Conservation (phyloP, 31 red algal genomes). For the Pterothamnion heteromorphum region DNA sequence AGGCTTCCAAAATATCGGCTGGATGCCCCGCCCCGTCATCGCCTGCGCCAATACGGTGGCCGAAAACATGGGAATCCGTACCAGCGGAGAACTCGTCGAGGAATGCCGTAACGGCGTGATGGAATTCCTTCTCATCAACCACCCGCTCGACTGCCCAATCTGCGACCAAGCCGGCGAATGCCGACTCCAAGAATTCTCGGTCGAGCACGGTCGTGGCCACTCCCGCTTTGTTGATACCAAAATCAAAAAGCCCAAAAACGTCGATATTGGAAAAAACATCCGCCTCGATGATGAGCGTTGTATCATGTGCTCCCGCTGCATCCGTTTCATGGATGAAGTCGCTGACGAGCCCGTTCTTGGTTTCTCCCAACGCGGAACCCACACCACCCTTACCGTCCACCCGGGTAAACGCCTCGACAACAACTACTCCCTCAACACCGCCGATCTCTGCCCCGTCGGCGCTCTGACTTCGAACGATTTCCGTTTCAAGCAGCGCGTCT, state of each 20-base stretch:
- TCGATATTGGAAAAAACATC: neutral
- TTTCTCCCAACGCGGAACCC: neutral
- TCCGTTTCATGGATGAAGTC: neutral
- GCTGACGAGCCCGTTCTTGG: neutral
- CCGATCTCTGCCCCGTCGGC: slow-evolving; percentile 62
- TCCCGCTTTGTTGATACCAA: neutral
- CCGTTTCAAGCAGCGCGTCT: slow-evolving; percentile 80
- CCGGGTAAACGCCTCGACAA: neutral
- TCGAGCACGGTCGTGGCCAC: neutral
- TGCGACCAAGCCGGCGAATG: neutral
- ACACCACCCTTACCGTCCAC: neutral
- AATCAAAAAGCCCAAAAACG: neutral
- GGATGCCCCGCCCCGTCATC: no score
- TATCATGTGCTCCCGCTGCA: neutral
- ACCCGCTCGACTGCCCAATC: neutral
- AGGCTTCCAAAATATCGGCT: no score
- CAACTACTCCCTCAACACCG: neutral
- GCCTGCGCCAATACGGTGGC: no score
- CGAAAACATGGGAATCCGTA: no score
- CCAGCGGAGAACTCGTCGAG: no score
- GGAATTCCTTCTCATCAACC: neutral
- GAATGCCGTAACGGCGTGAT: no score
- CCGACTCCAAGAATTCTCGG: neutral
- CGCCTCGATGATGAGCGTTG: neutral
- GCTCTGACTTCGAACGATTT: slow-evolving; percentile 96